These are phyloP conservation scores for Saccharomyces hybrid DNA, from an alignment of 1,139 yeast species.

Conservation along the genomic window DNA sequence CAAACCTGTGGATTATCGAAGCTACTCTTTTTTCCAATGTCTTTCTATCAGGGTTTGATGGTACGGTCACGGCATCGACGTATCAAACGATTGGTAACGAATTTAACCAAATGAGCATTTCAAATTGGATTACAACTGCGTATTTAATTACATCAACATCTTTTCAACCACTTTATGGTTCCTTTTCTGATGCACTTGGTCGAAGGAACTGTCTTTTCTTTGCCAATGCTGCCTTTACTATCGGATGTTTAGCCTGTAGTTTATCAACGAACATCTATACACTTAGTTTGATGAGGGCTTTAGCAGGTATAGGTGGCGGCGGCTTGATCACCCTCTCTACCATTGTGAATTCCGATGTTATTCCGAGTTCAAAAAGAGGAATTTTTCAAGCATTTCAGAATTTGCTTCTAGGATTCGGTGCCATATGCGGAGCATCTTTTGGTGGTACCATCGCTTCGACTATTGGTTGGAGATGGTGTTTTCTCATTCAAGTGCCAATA, in stretches of 20 bases:
- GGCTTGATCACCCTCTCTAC: slow-evolving; percentile 47
- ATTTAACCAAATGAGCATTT: slow-evolving; percentile 41
- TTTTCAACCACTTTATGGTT: slow-evolving; percentile 70
- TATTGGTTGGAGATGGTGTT: slow-evolving; percentile 71
- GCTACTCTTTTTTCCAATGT: slow-evolving; percentile 25
- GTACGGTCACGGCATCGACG: slow-evolving; percentile 50
- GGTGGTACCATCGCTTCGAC: slow-evolving; percentile 62
- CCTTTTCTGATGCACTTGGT: slow-evolving; percentile 76
- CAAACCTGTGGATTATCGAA: slow-evolving; percentile 13
- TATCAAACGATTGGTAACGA: slow-evolving; percentile 52
- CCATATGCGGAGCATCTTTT: slow-evolving; percentile 54
- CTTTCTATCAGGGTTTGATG: slow-evolving; percentile 48
- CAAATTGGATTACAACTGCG: slow-evolving; percentile 55
- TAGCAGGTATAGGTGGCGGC: slow-evolving; percentile 56
- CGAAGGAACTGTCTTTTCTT: slow-evolving; percentile 45
- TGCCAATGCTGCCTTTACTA: slow-evolving; percentile 40
- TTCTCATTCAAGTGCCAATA: slow-evolving; percentile 52
- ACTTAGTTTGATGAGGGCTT: slow-evolving; percentile 50
- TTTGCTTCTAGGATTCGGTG: slow-evolving; percentile 53
- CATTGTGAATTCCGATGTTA: slow-evolving; percentile 45
- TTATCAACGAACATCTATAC: slow-evolving; percentile 33
- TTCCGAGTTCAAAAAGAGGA: slow-evolving; percentile 47
- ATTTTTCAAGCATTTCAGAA: slow-evolving; percentile 54
- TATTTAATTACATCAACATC: slow-evolving; percentile 51
- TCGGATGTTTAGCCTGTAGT: slow-evolving; percentile 48